Percentiles rank a stretch among this genome's conserved stretches.
Evolutionary conservation across 148 eudicot genomes (phyloP).

Genomic region (Simmondsia chinensis): DNA sequence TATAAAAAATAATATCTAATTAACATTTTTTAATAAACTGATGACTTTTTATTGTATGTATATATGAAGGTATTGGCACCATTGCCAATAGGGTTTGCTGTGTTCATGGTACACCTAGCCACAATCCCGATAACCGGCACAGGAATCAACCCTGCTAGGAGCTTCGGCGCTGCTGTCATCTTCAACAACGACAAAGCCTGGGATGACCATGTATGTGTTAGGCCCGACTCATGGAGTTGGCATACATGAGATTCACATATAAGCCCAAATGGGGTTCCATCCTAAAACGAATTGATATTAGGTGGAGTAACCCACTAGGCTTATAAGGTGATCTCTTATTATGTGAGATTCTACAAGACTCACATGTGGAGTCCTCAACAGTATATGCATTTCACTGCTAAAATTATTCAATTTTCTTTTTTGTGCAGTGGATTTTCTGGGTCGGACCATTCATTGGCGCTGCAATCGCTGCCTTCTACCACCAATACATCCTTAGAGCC

Average conservation of each 20-base stretch:
- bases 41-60: too few species aligned
- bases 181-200: conserved; percentile 26
- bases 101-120: conserved; percentile 38
- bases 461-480: conserved; percentile 44
- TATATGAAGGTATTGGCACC: conserved; percentile 43
- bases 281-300: too few species aligned
- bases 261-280: too few species aligned
- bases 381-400: too few species aligned
- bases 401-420: neutral
- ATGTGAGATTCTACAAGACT: too few species aligned
- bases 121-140: conserved; percentile 33
- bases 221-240: neutral
- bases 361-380: too few species aligned
- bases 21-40: too few species aligned
- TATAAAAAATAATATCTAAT: too few species aligned
- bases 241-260: neutral
- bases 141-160: conserved; percentile 43
- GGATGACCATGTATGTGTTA: conserved; percentile 31
- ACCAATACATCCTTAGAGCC: conserved; percentile 32
- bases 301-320: too few species aligned
- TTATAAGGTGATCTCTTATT: too few species aligned
- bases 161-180: conserved; percentile 41
- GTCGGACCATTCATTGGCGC: conserved; percentile 53
- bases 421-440: conserved; percentile 49
- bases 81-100: conserved; percentile 36